phyloP scores from a whole-genome alignment of 2,329 filamentous ascomycete genomes.

The Aspergillus novofumigatus region DNA sequence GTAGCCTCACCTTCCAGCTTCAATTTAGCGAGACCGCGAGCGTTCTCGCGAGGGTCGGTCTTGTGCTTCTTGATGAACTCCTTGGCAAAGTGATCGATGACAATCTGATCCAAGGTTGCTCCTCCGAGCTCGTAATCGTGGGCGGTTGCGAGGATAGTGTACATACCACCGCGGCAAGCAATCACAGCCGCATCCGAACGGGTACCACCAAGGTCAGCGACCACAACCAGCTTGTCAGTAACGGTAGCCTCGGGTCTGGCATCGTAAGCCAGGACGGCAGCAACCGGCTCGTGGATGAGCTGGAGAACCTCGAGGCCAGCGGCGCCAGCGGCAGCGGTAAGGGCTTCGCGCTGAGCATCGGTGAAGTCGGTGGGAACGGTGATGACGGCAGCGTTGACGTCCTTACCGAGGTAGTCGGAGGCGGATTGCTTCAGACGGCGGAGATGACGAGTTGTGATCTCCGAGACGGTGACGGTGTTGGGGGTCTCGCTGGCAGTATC shows the following conservation, averaged over 20 bases:
- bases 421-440: slow-evolving; percentile 77
- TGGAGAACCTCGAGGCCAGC: slow-evolving; percentile 87
- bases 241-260: slow-evolving; percentile 70
- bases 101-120: slow-evolving; percentile 77
- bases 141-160: slow-evolving; percentile 86
- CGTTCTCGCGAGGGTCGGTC: slow-evolving; percentile 77
- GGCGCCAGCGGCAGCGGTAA: slow-evolving; percentile 71
- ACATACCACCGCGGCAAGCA: slow-evolving; percentile 89
- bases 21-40: slow-evolving; percentile 81
- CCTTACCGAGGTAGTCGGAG: slow-evolving; percentile 86
- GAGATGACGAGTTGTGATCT: slow-evolving; percentile 80
- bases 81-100: slow-evolving; percentile 96
- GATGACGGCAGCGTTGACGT: slow-evolving; percentile 90
- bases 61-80: slow-evolving; percentile 98
- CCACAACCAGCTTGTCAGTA: slow-evolving; percentile 83
- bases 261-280: slow-evolving; percentile 86
- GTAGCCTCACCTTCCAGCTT: slow-evolving; percentile 85
- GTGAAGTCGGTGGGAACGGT: slow-evolving; percentile 91
- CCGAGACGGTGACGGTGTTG: slow-evolving; percentile 70
- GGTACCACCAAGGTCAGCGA: slow-evolving; percentile 89
- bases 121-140: slow-evolving; percentile 96
- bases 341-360: slow-evolving; percentile 77
- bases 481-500: slow-evolving; percentile 64
- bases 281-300: slow-evolving; percentile 85
- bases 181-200: slow-evolving; percentile 88